Evolutionary conservation across 768 basidiomycete genomes (phyloP).

Genomic region (Hygrocybe punicea): DNA sequence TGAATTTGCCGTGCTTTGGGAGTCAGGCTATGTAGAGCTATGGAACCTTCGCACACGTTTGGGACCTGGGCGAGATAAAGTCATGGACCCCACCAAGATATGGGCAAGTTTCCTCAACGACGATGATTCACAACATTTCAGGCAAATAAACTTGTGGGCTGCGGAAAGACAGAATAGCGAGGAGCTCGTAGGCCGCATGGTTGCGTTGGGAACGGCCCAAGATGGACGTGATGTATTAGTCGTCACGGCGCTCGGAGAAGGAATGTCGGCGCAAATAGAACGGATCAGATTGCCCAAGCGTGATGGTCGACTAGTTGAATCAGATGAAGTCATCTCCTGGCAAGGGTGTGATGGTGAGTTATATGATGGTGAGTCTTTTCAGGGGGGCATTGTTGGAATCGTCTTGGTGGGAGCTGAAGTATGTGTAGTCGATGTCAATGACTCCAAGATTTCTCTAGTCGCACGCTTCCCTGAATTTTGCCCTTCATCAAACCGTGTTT

Average conservation of each 20-base stretch:
- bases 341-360: slow-evolving; percentile 51
- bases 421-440: slow-evolving; percentile 17
- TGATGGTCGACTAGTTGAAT: slow-evolving; percentile 50
- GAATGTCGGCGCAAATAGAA: slow-evolving; percentile 4
- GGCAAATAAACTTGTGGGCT: slow-evolving; percentile 31
- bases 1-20: slow-evolving; percentile 64
- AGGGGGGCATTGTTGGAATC: not conserved
- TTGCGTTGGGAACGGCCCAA: slow-evolving; percentile 40
- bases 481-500: slow-evolving; percentile 39
- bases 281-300: slow-evolving; percentile 30
- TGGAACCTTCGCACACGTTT: slow-evolving; percentile 69
- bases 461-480: slow-evolving; percentile 61
- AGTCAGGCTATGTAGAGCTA: slow-evolving; percentile 61
- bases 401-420: not conserved
- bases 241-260: slow-evolving; percentile 21
- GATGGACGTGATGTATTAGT: slow-evolving; percentile 33
- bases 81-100: slow-evolving; percentile 51
- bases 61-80: slow-evolving; percentile 52
- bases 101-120: slow-evolving; percentile 34
- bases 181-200: slow-evolving; percentile 18
- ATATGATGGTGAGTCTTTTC: slow-evolving; percentile 38
- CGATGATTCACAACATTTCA: slow-evolving; percentile 17
- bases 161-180: not conserved
- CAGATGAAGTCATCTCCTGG: slow-evolving; percentile 33
- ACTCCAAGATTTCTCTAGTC: slow-evolving; percentile 19